A percentile compares a stretch with the other conserved stretches of the same genome.
Conservation (phyloP, 148 eudicot genomes). For the Rhododendron kiyosumense region DNA sequence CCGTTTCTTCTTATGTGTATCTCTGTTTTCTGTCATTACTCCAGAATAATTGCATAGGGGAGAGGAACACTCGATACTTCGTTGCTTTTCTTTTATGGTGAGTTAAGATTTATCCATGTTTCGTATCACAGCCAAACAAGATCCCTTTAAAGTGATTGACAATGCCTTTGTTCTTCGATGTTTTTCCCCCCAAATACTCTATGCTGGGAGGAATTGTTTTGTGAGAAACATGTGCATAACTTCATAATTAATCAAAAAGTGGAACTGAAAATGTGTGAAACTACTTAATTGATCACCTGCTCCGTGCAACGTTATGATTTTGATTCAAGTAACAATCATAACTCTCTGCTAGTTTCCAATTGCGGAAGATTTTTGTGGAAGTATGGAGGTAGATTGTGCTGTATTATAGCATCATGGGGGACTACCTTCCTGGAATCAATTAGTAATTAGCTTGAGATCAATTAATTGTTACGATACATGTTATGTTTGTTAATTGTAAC, state of each 20-base stretch:
- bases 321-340: neutral
- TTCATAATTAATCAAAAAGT: neutral
- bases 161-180: neutral
- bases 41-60: conserved; percentile 99
- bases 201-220: neutral
- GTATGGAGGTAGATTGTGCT: neutral
- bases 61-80: conserved; percentile 83
- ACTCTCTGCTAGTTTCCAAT: neutral
- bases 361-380: neutral
- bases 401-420: neutral
- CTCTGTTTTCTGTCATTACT: conserved; percentile 14
- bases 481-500: neutral
- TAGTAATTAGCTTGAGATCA: too few relatives aligned
- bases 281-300: neutral
- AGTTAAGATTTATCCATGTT: conserved; percentile 22
- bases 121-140: neutral
- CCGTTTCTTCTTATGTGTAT: neutral
- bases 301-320: neutral
- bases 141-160: neutral
- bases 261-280: neutral
- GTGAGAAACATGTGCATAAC: neutral
- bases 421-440: neutral
- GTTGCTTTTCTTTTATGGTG: conserved; percentile 90
- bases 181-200: neutral
- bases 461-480: too few relatives aligned